phyloP scores from a whole-genome alignment of 1,139 yeast genomes.

The Maudiozyma humilis region DNA sequence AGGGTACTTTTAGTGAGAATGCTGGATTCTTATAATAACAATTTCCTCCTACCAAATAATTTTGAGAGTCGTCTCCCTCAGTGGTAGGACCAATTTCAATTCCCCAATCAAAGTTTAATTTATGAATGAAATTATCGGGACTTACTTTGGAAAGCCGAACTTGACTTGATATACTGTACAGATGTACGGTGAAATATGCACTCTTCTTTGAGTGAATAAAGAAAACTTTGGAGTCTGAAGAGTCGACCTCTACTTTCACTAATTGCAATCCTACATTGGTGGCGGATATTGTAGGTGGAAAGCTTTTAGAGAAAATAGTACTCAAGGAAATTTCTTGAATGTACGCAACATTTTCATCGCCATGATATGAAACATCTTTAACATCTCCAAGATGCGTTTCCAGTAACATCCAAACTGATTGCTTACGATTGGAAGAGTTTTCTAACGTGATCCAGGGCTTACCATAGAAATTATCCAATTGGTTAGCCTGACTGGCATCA shows the following conservation, averaged over 20 bases:
- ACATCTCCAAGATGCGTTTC: constrained; percentile 29
- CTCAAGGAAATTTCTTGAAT: constrained; percentile 19
- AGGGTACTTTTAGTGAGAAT: constrained; percentile 33
- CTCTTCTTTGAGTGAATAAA: constrained; percentile 28
- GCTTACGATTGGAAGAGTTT: constrained; percentile 31
- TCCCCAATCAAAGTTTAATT: not conserved
- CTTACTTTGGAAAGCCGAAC: constrained; percentile 25
- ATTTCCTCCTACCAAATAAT: constrained; percentile 21
- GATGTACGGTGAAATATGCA: constrained; percentile 28
- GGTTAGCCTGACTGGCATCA: constrained; percentile 16
- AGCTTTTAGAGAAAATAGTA: constrained; percentile 8
- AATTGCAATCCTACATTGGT: constrained; percentile 32
- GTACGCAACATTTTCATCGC: constrained; percentile 10
- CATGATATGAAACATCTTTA: not conserved
- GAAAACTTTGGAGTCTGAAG: constrained; percentile 12
- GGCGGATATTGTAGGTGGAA: constrained; percentile 19
- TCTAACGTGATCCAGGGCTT: constrained; percentile 44
- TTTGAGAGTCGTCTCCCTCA: not conserved
- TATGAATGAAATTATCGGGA: not conserved
- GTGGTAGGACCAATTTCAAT: not conserved
- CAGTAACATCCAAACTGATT: constrained; percentile 45
- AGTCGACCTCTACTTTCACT: constrained; percentile 24
- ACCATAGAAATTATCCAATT: constrained; percentile 27
- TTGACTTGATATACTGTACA: constrained; percentile 31
- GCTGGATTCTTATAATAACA: constrained; percentile 59